A percentile compares a stretch with the other conserved stretches of the same genome.
Evolutionary conservation across 2,329 filamentous ascomycete genomes (phyloP).

Genomic region (Neonectria magnoliae): DNA sequence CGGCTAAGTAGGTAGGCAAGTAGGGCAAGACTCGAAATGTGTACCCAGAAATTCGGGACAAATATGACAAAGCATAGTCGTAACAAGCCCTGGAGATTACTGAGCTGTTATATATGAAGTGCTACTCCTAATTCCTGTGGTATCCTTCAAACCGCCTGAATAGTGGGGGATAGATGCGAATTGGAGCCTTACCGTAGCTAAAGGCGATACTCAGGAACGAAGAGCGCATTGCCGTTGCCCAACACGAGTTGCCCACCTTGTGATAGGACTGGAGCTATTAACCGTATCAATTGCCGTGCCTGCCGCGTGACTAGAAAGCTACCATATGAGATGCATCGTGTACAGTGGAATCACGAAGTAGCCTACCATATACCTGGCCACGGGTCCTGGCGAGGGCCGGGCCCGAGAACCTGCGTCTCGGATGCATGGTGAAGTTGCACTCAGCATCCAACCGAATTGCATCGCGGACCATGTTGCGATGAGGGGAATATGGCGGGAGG

Average conservation of each 20-base stretch:
- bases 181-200: not conserved
- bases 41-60: not conserved
- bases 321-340: constrained; percentile 3
- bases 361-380: constrained; percentile 13
- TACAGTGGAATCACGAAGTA: constrained; percentile 9
- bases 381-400: constrained; percentile 7
- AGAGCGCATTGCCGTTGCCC: constrained; percentile 8
- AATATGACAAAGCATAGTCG: not conserved
- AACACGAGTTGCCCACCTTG: constrained; percentile 5
- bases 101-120: not conserved
- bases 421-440: constrained; percentile 20
- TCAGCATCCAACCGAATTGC: constrained; percentile 29
- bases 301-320: constrained; percentile 13
- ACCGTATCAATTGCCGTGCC: constrained; percentile 20
- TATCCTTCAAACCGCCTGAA: not conserved
- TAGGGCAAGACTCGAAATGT: not conserved
- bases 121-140: not conserved
- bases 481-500: constrained; percentile 38
- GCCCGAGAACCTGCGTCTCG: constrained; percentile 13
- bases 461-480: constrained; percentile 20
- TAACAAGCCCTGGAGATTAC: not conserved
- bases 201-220: not conserved
- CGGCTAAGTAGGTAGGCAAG: not conserved
- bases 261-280: constrained; percentile 5
- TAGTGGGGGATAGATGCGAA: not conserved